A percentile compares a stretch with the other conserved stretches of the same genome.
Evolutionary conservation across 192 early-diverging fungal genomes (phyloP).

Genomic region (Lunasporangiospora selenospora): DNA sequence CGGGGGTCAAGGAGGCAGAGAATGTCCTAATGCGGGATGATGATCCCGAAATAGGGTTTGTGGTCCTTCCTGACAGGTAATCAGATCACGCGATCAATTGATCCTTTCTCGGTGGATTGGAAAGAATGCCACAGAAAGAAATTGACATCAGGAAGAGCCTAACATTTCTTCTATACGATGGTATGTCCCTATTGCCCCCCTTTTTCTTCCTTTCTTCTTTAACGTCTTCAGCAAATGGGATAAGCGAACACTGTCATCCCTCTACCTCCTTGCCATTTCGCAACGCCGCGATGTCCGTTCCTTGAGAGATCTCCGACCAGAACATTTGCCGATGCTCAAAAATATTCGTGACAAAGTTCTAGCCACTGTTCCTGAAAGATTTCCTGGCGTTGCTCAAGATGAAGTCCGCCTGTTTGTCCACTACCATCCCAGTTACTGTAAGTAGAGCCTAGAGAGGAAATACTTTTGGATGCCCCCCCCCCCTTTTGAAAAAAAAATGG

Average conservation of each 20-base stretch:
- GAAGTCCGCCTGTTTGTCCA: conserved; percentile 77
- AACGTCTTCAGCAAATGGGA: conserved; percentile 73
- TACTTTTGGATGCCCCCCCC: no score
- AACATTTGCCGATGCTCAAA: conserved; percentile 69
- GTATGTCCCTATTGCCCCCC: not conserved
- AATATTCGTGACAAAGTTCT: conserved; percentile 62
- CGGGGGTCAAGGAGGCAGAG: conserved; percentile 67
- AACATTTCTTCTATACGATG: not conserved
- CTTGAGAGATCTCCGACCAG: conserved; percentile 63
- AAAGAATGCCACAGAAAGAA: not conserved
- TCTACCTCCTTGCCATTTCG: conserved; percentile 74
- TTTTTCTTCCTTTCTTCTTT: not conserved
- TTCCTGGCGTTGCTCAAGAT: conserved; percentile 57
- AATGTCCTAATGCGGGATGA: conserved; percentile 67
- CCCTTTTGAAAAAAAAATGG: no score
- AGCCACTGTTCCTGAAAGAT: conserved; percentile 49
- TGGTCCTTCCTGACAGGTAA: conserved; percentile 79
- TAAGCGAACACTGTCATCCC: conserved; percentile 55
- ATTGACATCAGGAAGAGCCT: no score
- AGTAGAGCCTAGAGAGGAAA: no score
- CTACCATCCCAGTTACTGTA: conserved; percentile 84
- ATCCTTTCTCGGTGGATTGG: no score
- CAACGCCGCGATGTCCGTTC: conserved; percentile 62
- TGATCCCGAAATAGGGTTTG: conserved; percentile 68
- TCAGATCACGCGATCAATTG: no score